phyloP scores from a whole-genome alignment of 2,329 filamentous ascomycete genomes.

The Fusarium sp. region DNA sequence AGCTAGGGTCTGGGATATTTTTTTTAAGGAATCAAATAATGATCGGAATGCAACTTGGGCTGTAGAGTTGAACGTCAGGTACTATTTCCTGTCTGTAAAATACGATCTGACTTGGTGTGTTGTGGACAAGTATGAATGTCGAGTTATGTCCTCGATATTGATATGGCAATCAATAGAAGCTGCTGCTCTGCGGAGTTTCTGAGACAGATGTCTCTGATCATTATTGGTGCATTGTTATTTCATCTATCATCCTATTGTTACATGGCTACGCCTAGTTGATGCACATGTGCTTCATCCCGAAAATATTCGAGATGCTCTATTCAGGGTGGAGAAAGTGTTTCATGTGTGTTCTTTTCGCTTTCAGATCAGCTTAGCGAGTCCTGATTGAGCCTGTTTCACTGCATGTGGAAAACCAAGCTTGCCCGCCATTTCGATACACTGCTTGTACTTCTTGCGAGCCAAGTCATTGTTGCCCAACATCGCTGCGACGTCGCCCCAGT shows the following conservation, averaged over 20 bases:
- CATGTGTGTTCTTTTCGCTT: conserved; percentile 12
- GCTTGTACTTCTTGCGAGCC: conserved; percentile 74
- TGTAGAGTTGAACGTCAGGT: conserved; percentile 3
- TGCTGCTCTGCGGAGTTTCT: background rate
- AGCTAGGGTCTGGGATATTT: conserved; percentile 37
- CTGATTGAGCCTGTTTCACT: conserved; percentile 62
- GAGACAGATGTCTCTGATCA: background rate
- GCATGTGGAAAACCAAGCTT: conserved; percentile 64
- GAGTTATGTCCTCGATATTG: background rate
- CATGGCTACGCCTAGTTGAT: conserved; percentile 6
- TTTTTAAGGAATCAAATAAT: conserved; percentile 11
- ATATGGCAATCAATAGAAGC: background rate
- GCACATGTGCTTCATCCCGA: background rate
- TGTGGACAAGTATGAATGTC: background rate
- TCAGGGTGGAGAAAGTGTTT: background rate
- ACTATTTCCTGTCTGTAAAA: conserved; percentile 4
- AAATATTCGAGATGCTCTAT: background rate
- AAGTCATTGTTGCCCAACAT: conserved; percentile 73
- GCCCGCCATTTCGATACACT: conserved; percentile 72
- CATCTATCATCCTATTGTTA: conserved; percentile 18
- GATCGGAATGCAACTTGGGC: conserved; percentile 4
- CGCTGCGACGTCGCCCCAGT: conserved; percentile 84
- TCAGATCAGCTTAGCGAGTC: conserved; percentile 53
- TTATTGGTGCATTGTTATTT: background rate
- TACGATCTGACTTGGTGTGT: background rate